phyloP scores from a whole-genome alignment of 495 filamentous ascomycete species.

The Penicillium silybi region DNA sequence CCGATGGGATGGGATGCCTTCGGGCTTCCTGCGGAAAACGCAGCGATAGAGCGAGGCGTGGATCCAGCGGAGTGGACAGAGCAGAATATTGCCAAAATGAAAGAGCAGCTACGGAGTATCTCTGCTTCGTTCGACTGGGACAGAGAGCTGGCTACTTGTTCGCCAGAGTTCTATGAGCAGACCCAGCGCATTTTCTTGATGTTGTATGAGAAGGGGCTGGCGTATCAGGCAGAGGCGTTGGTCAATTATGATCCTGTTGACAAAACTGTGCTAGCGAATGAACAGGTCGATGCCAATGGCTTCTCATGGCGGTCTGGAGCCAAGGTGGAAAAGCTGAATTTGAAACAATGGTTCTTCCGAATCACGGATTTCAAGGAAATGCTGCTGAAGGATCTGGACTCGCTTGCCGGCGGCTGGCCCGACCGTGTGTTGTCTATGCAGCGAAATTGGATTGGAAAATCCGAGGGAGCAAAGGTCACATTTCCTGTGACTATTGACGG shows the following conservation, averaged over 20 bases:
- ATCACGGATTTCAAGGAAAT: slow-evolving; percentile 74
- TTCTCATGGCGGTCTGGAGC: slow-evolving; percentile 86
- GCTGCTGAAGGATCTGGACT: slow-evolving; percentile 68
- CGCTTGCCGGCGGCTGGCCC: slow-evolving; percentile 66
- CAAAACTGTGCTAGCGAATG: slow-evolving; percentile 84
- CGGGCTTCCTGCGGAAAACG: slow-evolving; percentile 87
- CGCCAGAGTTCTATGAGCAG: slow-evolving; percentile 81
- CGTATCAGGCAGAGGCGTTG: slow-evolving; percentile 72
- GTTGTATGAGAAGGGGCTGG: slow-evolving; percentile 65
- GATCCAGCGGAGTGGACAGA: slow-evolving; percentile 76
- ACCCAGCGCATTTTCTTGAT: slow-evolving; percentile 81
- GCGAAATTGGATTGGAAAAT: slow-evolving; percentile 83
- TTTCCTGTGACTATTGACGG: slow-evolving; percentile 53
- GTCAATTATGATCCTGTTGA: slow-evolving; percentile 92
- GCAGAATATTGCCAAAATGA: slow-evolving; percentile 78
- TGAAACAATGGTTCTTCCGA: slow-evolving; percentile 88
- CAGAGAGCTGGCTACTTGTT: slow-evolving; percentile 78
- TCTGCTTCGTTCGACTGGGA: slow-evolving; percentile 81
- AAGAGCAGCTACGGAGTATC: slow-evolving; percentile 71
- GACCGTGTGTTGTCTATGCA: slow-evolving; percentile 81
- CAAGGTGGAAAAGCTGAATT: slow-evolving; percentile 70
- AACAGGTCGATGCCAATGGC: slow-evolving; percentile 82
- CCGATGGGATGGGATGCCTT: slow-evolving; percentile 96
- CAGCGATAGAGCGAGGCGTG: slow-evolving; percentile 81
- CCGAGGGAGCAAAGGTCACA: slow-evolving; percentile 64